A percentile compares a stretch with the other conserved stretches of the same genome.
phyloP scores from a whole-genome alignment of 176 grass and related monocot genomes.

The Triticum turgidum region DNA sequence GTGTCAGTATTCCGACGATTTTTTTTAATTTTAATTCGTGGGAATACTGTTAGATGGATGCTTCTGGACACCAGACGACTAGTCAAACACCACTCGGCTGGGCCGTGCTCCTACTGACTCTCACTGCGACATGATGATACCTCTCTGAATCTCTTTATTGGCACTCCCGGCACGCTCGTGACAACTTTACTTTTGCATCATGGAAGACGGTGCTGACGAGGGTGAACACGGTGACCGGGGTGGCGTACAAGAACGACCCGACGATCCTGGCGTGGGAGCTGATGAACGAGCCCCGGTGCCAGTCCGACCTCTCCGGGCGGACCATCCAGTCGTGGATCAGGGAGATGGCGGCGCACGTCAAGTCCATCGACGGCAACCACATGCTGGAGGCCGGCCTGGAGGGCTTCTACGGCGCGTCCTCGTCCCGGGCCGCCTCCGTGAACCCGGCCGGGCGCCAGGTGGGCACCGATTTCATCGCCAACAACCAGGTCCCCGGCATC shows the following conservation, averaged over 20 bases:
- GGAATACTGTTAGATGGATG: not conserved
- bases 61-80: not conserved
- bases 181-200: not conserved
- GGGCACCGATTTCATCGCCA: conserved; percentile 92
- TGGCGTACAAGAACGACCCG: conserved; percentile 87
- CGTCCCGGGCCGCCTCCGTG: not conserved
- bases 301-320: conserved; percentile 69
- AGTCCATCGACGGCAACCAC: conserved; percentile 83
- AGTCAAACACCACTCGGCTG: conserved; percentile 6
- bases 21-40: not conserved
- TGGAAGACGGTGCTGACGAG: conserved; percentile 70
- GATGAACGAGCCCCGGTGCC: conserved; percentile 98
- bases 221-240: conserved; percentile 76
- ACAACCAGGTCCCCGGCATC: conserved; percentile 67
- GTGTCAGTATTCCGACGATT: no score
- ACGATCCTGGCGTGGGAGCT: conserved; percentile 97
- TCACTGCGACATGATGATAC: not conserved
- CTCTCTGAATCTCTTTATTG: not conserved
- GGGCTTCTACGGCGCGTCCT: conserved; percentile 75
- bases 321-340: conserved; percentile 82
- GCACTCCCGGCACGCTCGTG: not conserved
- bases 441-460: conserved; percentile 65
- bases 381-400: conserved; percentile 90
- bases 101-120: not conserved
- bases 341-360: conserved; percentile 88